phyloP scores from a whole-genome alignment of 108 stramenopile genomes.

The Nitzschia sp. region DNA sequence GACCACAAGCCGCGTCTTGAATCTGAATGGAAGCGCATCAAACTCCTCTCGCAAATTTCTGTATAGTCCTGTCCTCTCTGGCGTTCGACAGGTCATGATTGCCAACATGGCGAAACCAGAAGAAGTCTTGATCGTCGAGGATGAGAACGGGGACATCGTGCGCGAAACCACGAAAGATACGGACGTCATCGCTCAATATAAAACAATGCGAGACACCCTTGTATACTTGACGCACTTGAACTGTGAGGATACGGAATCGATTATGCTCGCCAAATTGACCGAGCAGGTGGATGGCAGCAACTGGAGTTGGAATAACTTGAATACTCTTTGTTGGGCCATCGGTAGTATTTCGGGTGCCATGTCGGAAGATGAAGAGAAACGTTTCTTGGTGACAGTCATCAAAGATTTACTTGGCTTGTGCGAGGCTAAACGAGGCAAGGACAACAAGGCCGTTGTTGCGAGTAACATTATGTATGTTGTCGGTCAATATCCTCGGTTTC shows the following conservation, averaged over 20 bases:
- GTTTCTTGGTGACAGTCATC: slow-evolving; percentile 98
- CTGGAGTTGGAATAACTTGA: slow-evolving; percentile 94
- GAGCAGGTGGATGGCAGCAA: slow-evolving; percentile 91
- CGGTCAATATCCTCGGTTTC: slow-evolving; percentile 99
- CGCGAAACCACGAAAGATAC: slow-evolving; percentile 97
- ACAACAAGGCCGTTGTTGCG: slow-evolving; percentile 99
- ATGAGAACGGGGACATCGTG: slow-evolving; percentile 98
- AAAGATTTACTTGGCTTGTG: slow-evolving; percentile 97
- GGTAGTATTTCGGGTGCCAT: slow-evolving; percentile 99
- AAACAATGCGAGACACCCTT: slow-evolving; percentile 97
- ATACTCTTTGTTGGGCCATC: slow-evolving; percentile 99
- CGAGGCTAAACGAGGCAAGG: slow-evolving; percentile 96
- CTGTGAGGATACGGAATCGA: slow-evolving; percentile 96
- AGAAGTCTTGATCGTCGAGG: slow-evolving; percentile 99
- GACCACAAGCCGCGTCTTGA: slow-evolving; percentile 45
- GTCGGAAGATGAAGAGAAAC: slow-evolving; percentile 98
- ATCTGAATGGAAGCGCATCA: slow-evolving; percentile 47
- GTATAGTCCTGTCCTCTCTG: slow-evolving; percentile 86
- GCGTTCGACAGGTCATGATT: slow-evolving; percentile 95
- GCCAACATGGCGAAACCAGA: slow-evolving; percentile 99
- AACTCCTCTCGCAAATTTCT: slow-evolving; percentile 62
- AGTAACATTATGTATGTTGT: slow-evolving; percentile 99
- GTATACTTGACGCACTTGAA: slow-evolving; percentile 99
- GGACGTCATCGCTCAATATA: slow-evolving; percentile 99
- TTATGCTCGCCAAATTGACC: slow-evolving; percentile 97